phyloP scores from a whole-genome alignment of 2,329 filamentous ascomycete species.

The Verticillium zaregamsianum region DNA sequence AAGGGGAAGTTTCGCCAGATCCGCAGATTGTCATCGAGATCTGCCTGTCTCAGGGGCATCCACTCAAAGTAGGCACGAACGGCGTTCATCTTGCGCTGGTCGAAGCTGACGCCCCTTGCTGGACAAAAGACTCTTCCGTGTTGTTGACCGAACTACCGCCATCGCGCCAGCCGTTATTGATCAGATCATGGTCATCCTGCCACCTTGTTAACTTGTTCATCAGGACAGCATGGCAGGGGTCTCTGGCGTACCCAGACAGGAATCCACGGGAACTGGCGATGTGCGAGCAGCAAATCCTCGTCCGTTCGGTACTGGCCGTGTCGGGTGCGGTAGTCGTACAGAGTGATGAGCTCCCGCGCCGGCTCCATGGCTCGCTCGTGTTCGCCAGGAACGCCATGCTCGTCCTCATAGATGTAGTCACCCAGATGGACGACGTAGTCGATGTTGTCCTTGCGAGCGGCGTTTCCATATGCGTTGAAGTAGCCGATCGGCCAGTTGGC shows the following conservation, averaged over 20 bases:
- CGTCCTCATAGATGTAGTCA: constrained; percentile 63
- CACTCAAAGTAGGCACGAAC: constrained; percentile 68
- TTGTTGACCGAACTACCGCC: constrained; percentile 60
- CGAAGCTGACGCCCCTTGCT: constrained; percentile 60
- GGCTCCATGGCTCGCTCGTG: background rate
- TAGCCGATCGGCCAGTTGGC: constrained; percentile 60
- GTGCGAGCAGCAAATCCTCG: constrained; percentile 33
- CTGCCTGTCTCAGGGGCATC: constrained; percentile 46
- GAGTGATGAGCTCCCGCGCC: constrained; percentile 22
- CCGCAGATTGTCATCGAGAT: constrained; percentile 65
- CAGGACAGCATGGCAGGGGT: constrained; percentile 39
- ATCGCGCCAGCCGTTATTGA: constrained; percentile 62
- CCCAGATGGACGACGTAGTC: constrained; percentile 59
- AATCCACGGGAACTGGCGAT: constrained; percentile 39
- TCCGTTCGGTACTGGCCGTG: constrained; percentile 36
- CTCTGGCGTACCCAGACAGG: constrained; percentile 31
- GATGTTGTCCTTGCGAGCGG: constrained; percentile 53
- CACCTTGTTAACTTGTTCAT: constrained; percentile 7
- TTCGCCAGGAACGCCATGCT: constrained; percentile 14
- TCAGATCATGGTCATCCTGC: constrained; percentile 35
- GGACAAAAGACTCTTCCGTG: constrained; percentile 60
- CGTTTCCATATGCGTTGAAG: constrained; percentile 58
- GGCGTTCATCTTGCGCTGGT: constrained; percentile 69
- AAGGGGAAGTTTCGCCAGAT: constrained; percentile 66
- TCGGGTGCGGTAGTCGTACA: constrained; percentile 39